These are phyloP conservation scores for Lachnellula hyalina DNA, from an alignment of 2,329 filamentous ascomycete genomes.

Conservation along the genomic window DNA sequence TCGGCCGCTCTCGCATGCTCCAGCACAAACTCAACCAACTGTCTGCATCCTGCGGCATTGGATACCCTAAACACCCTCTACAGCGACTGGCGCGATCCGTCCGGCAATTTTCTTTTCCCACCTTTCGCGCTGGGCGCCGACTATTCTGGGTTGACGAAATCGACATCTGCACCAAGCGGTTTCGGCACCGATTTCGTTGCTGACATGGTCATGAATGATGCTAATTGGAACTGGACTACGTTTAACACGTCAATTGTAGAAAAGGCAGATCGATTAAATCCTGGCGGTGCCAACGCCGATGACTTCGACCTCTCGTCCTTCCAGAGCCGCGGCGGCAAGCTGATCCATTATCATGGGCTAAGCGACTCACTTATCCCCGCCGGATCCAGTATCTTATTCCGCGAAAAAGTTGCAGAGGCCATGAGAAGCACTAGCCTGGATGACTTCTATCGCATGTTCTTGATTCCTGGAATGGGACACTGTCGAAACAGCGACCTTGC, in stretches of 20 bases:
- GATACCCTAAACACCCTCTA: slow-evolving; percentile 34
- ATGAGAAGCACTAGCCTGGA: slow-evolving; percentile 35
- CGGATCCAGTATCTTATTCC: slow-evolving; percentile 46
- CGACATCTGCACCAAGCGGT: background rate
- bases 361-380: slow-evolving; percentile 45
- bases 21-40: slow-evolving; percentile 36
- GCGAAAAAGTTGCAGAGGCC: slow-evolving; percentile 40
- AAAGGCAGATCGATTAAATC: slow-evolving; percentile 31
- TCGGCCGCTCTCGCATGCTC: slow-evolving; percentile 23
- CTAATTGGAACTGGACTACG: slow-evolving; percentile 34
- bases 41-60: slow-evolving; percentile 34
- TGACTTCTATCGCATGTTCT: slow-evolving; percentile 45
- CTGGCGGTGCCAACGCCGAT: slow-evolving; percentile 44
- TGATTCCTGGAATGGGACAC: slow-evolving; percentile 46
- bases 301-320: slow-evolving; percentile 43
- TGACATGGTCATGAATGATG: slow-evolving; percentile 8
- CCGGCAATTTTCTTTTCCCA: slow-evolving; percentile 8
- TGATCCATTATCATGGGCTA: slow-evolving; percentile 18
- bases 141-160: slow-evolving; percentile 2
- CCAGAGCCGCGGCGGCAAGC: slow-evolving; percentile 31
- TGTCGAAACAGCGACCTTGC: slow-evolving; percentile 37
- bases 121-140: slow-evolving; percentile 11
- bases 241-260: slow-evolving; percentile 24
- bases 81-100: slow-evolving; percentile 32
- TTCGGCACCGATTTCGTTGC: slow-evolving; percentile 7